Evolutionary conservation across 441 rosid species (phyloP), one percentile per base, ranked within the genome.

Genomic region (Lepidium campestre): DNA sequence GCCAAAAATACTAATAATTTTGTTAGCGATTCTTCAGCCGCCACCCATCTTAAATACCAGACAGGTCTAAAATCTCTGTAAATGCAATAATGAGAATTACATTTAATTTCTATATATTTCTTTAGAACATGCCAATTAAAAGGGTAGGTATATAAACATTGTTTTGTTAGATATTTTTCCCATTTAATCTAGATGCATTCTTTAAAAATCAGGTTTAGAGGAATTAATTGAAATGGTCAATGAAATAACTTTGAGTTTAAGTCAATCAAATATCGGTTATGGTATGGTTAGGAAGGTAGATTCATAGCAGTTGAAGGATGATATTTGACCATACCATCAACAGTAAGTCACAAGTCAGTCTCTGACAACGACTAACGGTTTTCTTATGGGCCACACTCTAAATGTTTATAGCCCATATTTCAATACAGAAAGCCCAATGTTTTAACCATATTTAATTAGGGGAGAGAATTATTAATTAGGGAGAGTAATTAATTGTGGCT

Each of bases 241-340:
- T 19, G 5, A 17, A 59, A 42, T 52, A 1, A 61, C 63, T 70
- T 70, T 35, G 74, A 70, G 45, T 70, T 8, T 2, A 70, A 70
- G 71, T 41, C 40, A 64, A 71, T 47, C 75, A 71, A 71, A 29
- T 29, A 6, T 2, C 32, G 32, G 32, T 29, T 19, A 56, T 46
- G 42, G 10, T 5, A 55, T 5, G 61, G 41, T 45, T 71, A 48
- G 45, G 42, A 40, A 20, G 39, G 65, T 47, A 63, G 65, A 53
- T 63, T 63, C 64, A 71, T 20, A 17, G 70, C 20, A 71, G 65
- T 47, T 71, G 65, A 56, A 39, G 2, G 18, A 54, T 55, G 69
- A 55, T 54, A 27, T 70, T 34, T 61, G 67, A 70, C 74, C 67
- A 34, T 6, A 41, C 37, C 8, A 37, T 31, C 7, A 25, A 25